These are phyloP conservation scores for Ceratocystiopsis sp. DNA, from an alignment of 2,329 filamentous ascomycete genomes.

Conservation along the genomic window DNA sequence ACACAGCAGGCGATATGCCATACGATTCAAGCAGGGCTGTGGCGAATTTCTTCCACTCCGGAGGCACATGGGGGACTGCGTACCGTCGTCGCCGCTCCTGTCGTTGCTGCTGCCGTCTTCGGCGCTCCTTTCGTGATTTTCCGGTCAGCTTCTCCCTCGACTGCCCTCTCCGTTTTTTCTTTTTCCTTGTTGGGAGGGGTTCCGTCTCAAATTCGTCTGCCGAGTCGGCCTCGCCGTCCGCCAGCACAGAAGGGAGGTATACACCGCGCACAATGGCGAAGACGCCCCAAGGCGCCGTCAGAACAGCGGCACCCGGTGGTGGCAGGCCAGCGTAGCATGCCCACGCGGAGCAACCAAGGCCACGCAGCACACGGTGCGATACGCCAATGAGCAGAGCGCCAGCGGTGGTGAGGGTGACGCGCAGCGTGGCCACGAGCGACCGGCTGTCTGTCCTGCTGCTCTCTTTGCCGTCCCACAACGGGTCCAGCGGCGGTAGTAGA, in stretches of 20 bases:
- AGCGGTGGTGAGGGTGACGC: slow-evolving; percentile 37
- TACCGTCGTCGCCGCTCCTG: no score
- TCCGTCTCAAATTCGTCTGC: no score
- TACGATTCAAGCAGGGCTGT: slow-evolving; percentile 32
- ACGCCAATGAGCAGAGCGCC: slow-evolving; percentile 35
- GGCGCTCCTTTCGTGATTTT: no score
- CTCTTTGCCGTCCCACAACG: slow-evolving; percentile 15
- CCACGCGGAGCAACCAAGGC: slow-evolving; percentile 30
- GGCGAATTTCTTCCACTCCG: slow-evolving; percentile 22
- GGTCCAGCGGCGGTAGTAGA: slow-evolving; percentile 22
- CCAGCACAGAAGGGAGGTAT: slow-evolving; percentile 3
- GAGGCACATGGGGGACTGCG: slow-evolving; percentile 3
- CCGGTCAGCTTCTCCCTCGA: no score
- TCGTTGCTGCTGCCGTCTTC: no score
- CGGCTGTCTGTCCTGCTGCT: slow-evolving; percentile 7
- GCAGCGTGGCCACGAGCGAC: slow-evolving; percentile 30
- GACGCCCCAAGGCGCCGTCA: slow-evolving; percentile 38
- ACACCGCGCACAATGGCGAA: slow-evolving; percentile 25
- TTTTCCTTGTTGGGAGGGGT: no score
- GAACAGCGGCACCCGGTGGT: slow-evolving; percentile 25
- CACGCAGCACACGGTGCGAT: slow-evolving; percentile 28
- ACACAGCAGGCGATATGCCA: slow-evolving; percentile 26
- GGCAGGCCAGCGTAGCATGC: slow-evolving; percentile 21
- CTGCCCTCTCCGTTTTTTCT: no score
- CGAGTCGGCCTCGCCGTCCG: no score